Evolutionary conservation across 2,329 filamentous ascomycete genomes (phyloP), one percentile per base, ranked within the genome.

Genomic region (Graphilbum ipis-grandicollis): DNA sequence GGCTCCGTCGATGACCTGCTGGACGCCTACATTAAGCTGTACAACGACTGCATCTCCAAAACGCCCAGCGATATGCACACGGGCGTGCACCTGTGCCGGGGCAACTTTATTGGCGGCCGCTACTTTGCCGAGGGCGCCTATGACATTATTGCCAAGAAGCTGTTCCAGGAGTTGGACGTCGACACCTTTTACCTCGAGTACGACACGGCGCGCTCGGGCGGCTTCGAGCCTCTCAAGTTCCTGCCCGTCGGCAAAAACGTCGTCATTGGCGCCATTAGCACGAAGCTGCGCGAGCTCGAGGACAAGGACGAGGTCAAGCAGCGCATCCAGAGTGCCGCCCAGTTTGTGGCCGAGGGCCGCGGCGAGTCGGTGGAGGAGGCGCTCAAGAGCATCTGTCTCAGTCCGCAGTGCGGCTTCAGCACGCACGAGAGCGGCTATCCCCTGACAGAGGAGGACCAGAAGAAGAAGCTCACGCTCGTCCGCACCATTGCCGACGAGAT

Each of bases 381-480:
- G 0, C 59, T 86, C 12, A 66, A 77, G 55, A 69, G 75, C 46
- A 58, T 85, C 34, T 66, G 66, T 38, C 66, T 82, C 15, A 79
- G 72, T 50, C 77, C 79, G 0, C 78, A 83, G 58, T 81, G 76
- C 51, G 76, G 75, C 6, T 80, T 80, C 53, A 80, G 78, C 26
- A 81, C 74, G 26, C 79, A 86, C 51, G 72, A 77, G 46, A 73
- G 68, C 47, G 80, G 79, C 0, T 84, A 86, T 50, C 66, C 71
- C 13, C 61, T 86, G 37, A 68, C 65, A 18, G 61, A 71, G 43
- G 69, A 80, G 33, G 78, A 80, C 43, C 77, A 85, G 74, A 71
- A 71, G 57, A 71, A 68, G 54, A 86, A 85, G 61, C 56, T 86
- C 48, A 61, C 68, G 45, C 57, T 86, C 36, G 76, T 85, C 15